phyloP scores from a whole-genome alignment of 208 protist species.

The Leishmania martiniquensis region DNA sequence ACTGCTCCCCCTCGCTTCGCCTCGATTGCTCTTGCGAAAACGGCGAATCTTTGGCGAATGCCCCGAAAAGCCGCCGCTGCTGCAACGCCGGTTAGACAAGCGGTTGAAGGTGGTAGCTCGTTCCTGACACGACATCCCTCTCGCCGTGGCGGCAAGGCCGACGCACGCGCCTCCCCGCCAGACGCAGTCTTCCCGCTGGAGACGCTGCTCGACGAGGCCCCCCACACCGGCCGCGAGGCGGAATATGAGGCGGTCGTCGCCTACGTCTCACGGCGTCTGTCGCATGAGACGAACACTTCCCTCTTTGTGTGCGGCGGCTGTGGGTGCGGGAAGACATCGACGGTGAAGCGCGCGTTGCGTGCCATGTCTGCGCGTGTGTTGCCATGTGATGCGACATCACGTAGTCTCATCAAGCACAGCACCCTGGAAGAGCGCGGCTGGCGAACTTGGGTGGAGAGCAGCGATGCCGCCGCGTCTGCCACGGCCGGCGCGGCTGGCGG shows the following conservation, averaged over 20 bases:
- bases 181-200: conserved; percentile 15
- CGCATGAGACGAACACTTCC: conserved; percentile 34
- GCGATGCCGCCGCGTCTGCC: background rate
- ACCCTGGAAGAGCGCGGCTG: conserved; percentile 26
- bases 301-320: conserved; percentile 89
- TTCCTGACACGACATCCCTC: background rate
- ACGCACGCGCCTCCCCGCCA: background rate
- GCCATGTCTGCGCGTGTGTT: conserved; percentile 51
- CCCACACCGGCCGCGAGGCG: conserved; percentile 40
- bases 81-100: background rate
- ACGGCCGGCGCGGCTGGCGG: background rate
- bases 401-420: conserved; percentile 26
- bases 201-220: conserved; percentile 28
- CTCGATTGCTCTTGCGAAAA: background rate
- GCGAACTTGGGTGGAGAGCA: background rate
- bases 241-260: conserved; percentile 64
- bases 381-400: conserved; percentile 45
- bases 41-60: background rate
- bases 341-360: conserved; percentile 72
- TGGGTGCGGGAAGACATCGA: conserved; percentile 85
- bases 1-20: background rate
- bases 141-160: background rate
- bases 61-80: background rate
- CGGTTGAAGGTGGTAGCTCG: background rate
- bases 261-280: conserved; percentile 53